Conservation (phyloP, 2,329 filamentous ascomycete species). For the Aspergillus carbonarius region DNA sequence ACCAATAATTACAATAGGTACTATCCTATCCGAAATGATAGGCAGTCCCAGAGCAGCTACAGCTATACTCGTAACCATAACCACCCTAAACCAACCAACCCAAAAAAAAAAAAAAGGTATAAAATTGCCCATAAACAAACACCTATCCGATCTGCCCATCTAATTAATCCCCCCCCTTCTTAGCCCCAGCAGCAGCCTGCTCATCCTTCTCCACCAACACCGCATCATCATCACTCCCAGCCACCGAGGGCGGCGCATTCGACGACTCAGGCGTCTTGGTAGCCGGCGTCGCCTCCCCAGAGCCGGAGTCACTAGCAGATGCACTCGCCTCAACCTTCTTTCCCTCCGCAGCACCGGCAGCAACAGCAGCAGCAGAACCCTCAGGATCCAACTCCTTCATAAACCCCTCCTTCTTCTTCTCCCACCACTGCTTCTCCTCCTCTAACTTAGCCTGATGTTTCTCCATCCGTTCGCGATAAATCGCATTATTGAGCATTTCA, state of each 20-base stretch:
- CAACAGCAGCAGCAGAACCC: neutral
- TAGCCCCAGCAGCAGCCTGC: slow-evolving; percentile 37
- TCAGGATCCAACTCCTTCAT: slow-evolving; percentile 72
- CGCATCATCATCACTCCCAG: slow-evolving; percentile 67
- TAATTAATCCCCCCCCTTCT: slow-evolving; percentile 50
- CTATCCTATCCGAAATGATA: no score
- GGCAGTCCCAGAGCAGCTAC: neutral
- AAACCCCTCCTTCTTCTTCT: slow-evolving; percentile 74
- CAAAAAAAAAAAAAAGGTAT: neutral
- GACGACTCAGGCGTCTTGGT: slow-evolving; percentile 22
- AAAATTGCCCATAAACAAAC: neutral
- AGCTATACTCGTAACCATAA: neutral
- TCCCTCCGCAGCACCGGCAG: slow-evolving; percentile 6
- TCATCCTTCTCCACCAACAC: slow-evolving; percentile 71
- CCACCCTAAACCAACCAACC: neutral
- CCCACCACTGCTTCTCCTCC: slow-evolving; percentile 89
- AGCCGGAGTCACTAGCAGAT: slow-evolving; percentile 13
- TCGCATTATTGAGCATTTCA: slow-evolving; percentile 84
- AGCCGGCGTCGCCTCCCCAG: slow-evolving; percentile 7
- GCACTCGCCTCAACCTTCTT: slow-evolving; percentile 3
- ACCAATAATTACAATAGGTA: no score
- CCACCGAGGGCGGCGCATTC: slow-evolving; percentile 36
- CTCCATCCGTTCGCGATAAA: slow-evolving; percentile 70
- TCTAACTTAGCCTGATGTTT: slow-evolving; percentile 70
- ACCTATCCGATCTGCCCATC: slow-evolving; percentile 11